Conservation (phyloP, 208 protist species). For the Acanthamoeba castellanii region DNA sequence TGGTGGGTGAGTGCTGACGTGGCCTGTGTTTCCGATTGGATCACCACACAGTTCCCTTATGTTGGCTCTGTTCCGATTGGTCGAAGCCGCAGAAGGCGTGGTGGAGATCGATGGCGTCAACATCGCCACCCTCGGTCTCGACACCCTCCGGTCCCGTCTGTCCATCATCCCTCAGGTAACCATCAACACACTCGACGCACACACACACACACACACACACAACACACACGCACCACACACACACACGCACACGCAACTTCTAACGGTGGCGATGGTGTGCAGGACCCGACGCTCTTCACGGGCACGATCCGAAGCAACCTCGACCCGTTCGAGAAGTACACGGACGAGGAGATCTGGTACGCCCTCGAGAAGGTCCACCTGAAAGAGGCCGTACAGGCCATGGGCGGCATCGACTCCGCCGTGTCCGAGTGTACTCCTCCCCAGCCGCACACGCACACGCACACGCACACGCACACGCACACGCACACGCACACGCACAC, state of each 20-base stretch:
- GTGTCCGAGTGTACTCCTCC: conserved; percentile 68
- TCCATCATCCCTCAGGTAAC: conserved; percentile 97
- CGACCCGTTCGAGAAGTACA: conserved; percentile 87
- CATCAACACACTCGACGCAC: background rate
- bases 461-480: no score
- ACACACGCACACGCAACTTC: background rate
- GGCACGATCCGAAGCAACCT: conserved; percentile 88
- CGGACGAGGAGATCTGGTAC: conserved; percentile 79
- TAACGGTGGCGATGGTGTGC: conserved; percentile 15
- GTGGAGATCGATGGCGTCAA: conserved; percentile 95
- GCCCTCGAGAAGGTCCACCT: conserved; percentile 80
- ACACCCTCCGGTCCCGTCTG: conserved; percentile 94
- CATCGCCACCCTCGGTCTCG: conserved; percentile 91
- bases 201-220: background rate
- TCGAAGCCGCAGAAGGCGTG: conserved; percentile 90
- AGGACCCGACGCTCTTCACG: conserved; percentile 89
- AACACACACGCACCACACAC: background rate
- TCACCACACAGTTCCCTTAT: conserved; percentile 75
- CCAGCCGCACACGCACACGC: background rate
- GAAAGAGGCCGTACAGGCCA: conserved; percentile 10
- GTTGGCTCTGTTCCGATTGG: conserved; percentile 92
- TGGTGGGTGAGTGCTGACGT: background rate
- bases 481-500: background rate
- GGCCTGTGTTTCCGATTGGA: background rate
- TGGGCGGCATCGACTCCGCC: conserved; percentile 78